phyloP scores from a whole-genome alignment of 2,329 filamentous ascomycete genomes.

The Mycogone perniciosa region DNA sequence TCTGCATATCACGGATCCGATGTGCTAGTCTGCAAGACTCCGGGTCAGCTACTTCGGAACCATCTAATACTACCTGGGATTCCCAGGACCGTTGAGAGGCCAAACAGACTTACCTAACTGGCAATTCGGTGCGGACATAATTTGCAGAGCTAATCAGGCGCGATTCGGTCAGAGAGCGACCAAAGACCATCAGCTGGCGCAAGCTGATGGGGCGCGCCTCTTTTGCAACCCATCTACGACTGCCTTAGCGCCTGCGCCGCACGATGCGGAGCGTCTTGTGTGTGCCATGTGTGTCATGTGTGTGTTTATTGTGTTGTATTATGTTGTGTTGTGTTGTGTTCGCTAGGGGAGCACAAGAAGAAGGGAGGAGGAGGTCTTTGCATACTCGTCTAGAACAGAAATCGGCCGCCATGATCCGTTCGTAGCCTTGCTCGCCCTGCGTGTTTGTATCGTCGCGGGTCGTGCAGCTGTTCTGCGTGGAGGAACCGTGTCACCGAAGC shows the following conservation, averaged over 20 bases:
- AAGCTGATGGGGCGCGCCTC: constrained; percentile 94
- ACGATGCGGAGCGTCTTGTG: neutral
- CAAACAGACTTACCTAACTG: constrained; percentile 19
- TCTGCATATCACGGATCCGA: constrained; percentile 94
- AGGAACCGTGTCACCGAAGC: neutral
- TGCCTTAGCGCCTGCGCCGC: constrained; percentile 8
- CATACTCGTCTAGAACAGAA: constrained; percentile 59
- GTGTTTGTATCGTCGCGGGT: constrained; percentile 11
- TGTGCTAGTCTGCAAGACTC: constrained; percentile 65
- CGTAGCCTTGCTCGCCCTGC: constrained; percentile 19
- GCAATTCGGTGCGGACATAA: constrained; percentile 88
- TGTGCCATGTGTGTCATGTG: constrained; percentile 1
- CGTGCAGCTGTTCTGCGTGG: neutral
- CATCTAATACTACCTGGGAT: no score
- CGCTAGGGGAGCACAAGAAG: neutral
- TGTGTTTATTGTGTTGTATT: no score
- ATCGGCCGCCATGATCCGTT: constrained; percentile 54
- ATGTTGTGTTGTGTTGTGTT: neutral
- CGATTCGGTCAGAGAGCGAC: constrained; percentile 82
- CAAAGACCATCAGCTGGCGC: constrained; percentile 95
- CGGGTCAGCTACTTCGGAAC: neutral
- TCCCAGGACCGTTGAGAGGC: neutral
- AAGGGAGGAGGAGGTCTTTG: neutral
- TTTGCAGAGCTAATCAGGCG: constrained; percentile 92
- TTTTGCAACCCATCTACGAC: constrained; percentile 76